Evolutionary conservation across 139 green algal species (phyloP), one percentile per base, ranked within the genome.

Genomic region (Coelastrella sp.): DNA sequence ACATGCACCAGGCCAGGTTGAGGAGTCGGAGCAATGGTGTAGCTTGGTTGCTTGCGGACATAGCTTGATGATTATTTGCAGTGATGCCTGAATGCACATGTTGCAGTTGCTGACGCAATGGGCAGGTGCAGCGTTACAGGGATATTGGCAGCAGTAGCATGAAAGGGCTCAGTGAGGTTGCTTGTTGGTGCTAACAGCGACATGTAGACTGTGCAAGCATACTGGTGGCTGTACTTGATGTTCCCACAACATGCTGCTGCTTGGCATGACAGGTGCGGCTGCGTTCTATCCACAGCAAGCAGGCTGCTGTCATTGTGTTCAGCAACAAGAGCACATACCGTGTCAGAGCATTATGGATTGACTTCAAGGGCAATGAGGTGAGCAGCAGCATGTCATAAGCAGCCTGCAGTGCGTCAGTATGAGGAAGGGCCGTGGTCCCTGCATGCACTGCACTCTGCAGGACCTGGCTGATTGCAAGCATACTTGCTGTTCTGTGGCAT

Each of bases 291-390:
- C 76, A 91, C 74, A 93, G 90, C 90, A 86, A 91, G 54, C 73
- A 92, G 73, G 66, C 65, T 16, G 65, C 80, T 20, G 75, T 91
- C 4, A 91, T 94, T 54, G 77, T 65, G 4, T 95, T 95, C 73
- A 65, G 2, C 32, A 95, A 95, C 87, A 68, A 89, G 20, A 85
- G 22, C n/a, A 19, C 23, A 5, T 54, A 73, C 61, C 68, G 22
- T 57, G 87, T 92, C 8, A 32, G 88, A 0, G 87, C 90, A 7
- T 75, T 95, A 6, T 95, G 93, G 93, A 6, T 95, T 3, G 84
- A 95, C 87, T 95, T 94, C 64, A 59, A 86, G 22, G 92, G 92
- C 68, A 66, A 92, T 57, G 91, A 91, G 83, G 82, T 92, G 47
- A 78, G 84, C 22, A 32, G 68, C 22, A 60, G 23, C 0, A 47